Percentiles rank a stretch among this genome's conserved stretches.
Evolutionary conservation across 768 basidiomycete species (phyloP).

Genomic region (Hemileccinum rubropunctum): DNA sequence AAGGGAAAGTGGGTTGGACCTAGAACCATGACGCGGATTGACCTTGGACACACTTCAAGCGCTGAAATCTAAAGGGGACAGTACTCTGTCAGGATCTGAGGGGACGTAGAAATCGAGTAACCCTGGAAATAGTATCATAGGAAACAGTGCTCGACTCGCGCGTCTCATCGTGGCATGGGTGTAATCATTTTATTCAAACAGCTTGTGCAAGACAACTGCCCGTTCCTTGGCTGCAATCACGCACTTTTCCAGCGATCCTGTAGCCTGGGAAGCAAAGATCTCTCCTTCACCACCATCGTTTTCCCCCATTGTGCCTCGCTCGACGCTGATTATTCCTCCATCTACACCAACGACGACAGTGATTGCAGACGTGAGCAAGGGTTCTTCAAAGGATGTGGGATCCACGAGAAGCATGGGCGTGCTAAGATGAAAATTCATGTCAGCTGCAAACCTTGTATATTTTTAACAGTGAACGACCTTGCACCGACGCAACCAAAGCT

Average conservation of each 20-base stretch:
- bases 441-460: background rate
- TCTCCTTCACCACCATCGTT: constrained; percentile 16
- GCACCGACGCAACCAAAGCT: constrained; percentile 26
- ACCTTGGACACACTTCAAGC: too few species aligned
- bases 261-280: background rate
- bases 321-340: constrained; percentile 22
- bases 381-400: constrained; percentile 89
- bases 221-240: constrained; percentile 19
- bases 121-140: too few species aligned
- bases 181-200: constrained; percentile 17
- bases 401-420: constrained; percentile 66
- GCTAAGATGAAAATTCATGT: constrained; percentile 5
- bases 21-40: too few species aligned
- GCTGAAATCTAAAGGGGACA: too few species aligned
- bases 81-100: too few species aligned
- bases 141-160: background rate
- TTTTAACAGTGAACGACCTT: constrained; percentile 8
- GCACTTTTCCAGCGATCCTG: constrained; percentile 18
- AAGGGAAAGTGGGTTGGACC: too few species aligned
- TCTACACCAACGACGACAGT: constrained; percentile 56
- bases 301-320: constrained; percentile 24
- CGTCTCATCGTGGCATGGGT: background rate
- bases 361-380: constrained; percentile 71
- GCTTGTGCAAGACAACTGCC: constrained; percentile 19
- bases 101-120: too few species aligned